These are phyloP conservation scores for Cladosporium velox DNA, from an alignment of 2,329 filamentous ascomycete species.

Conservation along the genomic window DNA sequence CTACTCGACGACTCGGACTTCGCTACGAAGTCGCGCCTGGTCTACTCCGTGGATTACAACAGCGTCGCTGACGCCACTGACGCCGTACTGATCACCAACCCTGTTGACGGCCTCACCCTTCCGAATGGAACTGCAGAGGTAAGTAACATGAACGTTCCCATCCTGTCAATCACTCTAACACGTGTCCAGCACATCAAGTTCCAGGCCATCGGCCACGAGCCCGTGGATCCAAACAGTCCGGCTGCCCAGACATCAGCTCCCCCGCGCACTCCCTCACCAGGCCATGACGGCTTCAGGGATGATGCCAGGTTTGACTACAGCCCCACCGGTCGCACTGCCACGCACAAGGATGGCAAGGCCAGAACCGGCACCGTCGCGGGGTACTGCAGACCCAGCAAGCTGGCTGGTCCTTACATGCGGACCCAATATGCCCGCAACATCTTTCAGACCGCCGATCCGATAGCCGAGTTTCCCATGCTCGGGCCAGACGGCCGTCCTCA, in stretches of 20 bases:
- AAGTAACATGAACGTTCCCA: neutral
- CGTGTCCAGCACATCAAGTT: neutral
- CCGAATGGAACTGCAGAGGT: neutral
- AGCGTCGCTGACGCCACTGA: slow-evolving; percentile 9
- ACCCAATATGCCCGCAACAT: neutral
- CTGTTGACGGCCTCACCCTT: neutral
- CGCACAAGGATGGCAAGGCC: neutral
- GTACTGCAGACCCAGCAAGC: neutral
- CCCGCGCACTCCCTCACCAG: neutral
- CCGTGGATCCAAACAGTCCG: neutral
- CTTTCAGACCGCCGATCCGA: neutral
- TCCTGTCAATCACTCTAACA: neutral
- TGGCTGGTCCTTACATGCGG: neutral
- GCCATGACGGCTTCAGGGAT: neutral
- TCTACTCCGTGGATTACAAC: slow-evolving; percentile 7
- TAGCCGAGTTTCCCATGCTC: neutral
- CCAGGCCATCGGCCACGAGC: neutral
- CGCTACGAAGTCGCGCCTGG: neutral
- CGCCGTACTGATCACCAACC: neutral
- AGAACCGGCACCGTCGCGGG: neutral
- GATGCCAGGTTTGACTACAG: slow-evolving; percentile 3
- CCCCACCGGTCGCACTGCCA: slow-evolving; percentile 10
- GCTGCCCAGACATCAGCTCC: neutral
- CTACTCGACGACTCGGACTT: neutral
- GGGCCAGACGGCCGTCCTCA: neutral